Percentiles rank a stretch among this genome's conserved stretches.
Conservation (phyloP, 306 rosid genomes). For the Luffa acutangula region DNA sequence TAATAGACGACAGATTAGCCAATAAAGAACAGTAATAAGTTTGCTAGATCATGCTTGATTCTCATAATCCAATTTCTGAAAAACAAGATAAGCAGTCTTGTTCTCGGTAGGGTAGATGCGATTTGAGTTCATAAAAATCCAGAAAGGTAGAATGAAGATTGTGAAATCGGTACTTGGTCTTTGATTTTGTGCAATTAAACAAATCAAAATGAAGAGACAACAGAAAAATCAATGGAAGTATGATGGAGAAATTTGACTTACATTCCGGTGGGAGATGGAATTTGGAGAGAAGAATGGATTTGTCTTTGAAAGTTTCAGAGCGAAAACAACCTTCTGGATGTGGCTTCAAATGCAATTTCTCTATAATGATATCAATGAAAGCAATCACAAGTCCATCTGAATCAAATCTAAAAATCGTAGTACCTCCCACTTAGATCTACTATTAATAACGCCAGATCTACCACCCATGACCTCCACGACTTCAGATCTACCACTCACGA, state of each 20-base stretch:
- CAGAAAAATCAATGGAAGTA: neutral
- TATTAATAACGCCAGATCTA: no score
- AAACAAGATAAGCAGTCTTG: neutral
- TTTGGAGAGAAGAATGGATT: constrained; percentile 38
- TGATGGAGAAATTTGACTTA: constrained; percentile 6
- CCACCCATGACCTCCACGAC: no score
- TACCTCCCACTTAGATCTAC: no score
- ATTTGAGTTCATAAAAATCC: neutral
- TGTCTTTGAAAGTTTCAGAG: constrained; percentile 60
- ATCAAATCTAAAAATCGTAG: no score
- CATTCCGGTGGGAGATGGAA: constrained; percentile 59
- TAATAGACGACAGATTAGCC: no score
- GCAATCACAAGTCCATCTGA: no score
- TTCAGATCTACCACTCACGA: no score
- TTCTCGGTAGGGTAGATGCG: neutral
- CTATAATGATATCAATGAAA: no score
- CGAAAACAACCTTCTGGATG: constrained; percentile 76
- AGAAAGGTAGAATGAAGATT: neutral
- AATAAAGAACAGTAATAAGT: no score
- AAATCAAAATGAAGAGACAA: neutral
- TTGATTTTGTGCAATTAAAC: neutral
- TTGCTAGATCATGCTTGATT: neutral
- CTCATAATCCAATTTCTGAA: neutral
- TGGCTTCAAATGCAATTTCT: constrained; percentile 54
- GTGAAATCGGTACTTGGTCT: neutral